These are phyloP conservation scores for Melampsora americana DNA, from an alignment of 1,284 basidiomycete genomes.

Conservation along the genomic window DNA sequence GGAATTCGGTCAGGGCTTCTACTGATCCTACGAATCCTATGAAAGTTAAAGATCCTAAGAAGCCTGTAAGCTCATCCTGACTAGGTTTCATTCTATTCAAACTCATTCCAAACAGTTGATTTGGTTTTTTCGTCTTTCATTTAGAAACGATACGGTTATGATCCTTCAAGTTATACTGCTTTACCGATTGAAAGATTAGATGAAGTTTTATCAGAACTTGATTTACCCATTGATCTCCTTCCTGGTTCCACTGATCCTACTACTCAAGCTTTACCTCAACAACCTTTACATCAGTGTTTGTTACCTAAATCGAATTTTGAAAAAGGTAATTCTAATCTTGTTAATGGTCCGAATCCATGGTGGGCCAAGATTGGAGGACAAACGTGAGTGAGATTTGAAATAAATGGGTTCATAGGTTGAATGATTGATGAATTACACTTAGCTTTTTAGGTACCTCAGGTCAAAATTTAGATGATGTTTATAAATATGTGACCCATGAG, in stretches of 20 bases:
- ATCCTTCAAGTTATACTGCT: slow-evolving; percentile 65
- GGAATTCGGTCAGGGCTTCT: slow-evolving; percentile 67
- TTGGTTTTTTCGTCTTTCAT: neutral
- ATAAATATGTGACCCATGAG: slow-evolving; percentile 70
- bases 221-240: slow-evolving; percentile 74
- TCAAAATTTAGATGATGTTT: slow-evolving; percentile 90
- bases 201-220: slow-evolving; percentile 67
- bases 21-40: neutral
- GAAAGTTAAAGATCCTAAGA: slow-evolving; percentile 6
- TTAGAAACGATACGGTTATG: slow-evolving; percentile 62
- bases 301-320: slow-evolving; percentile 65
- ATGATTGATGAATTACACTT: slow-evolving; percentile 29
- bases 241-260: slow-evolving; percentile 84
- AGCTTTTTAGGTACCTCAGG: slow-evolving; percentile 79
- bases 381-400: slow-evolving; percentile 50
- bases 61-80: neutral
- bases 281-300: slow-evolving; percentile 85
- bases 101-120: too few relatives aligned
- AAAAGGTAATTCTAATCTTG: slow-evolving; percentile 64
- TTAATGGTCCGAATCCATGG: slow-evolving; percentile 82
- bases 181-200: slow-evolving; percentile 72
- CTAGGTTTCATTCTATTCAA: neutral
- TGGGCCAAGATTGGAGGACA: slow-evolving; percentile 65
- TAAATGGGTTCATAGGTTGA: neutral
- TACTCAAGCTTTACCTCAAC: slow-evolving; percentile 84